phyloP scores from a whole-genome alignment of 148 eudicot genomes.

The Talinum fruticosum region DNA sequence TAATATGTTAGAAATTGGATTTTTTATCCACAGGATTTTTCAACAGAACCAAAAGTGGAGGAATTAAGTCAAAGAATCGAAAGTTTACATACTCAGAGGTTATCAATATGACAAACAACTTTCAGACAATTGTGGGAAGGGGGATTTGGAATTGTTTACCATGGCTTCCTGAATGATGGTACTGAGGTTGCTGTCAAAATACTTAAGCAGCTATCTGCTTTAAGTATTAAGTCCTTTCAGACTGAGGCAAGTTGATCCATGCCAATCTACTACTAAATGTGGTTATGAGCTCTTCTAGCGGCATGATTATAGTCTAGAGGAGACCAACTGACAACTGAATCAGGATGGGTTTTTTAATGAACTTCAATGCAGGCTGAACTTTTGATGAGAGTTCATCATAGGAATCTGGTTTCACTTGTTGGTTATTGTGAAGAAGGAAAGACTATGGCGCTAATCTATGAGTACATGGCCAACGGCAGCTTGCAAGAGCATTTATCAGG shows the following conservation, averaged over 20 bases:
- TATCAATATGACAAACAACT: constrained; percentile 14
- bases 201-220: neutral
- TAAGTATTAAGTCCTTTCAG: neutral
- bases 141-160: constrained; percentile 22
- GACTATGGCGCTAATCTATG: constrained; percentile 25
- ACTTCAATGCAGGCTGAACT: neutral
- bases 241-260: constrained; percentile 4
- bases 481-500: constrained; percentile 16
- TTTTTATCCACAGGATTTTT: neutral
- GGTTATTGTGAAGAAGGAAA: constrained; percentile 26
- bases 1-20: too few species aligned
- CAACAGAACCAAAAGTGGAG: neutral
- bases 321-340: too few species aligned
- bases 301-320: too few species aligned
- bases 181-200: constrained; percentile 26
- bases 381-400: constrained; percentile 12
- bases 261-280: too few species aligned
- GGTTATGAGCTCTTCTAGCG: too few species aligned
- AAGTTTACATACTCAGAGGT: constrained; percentile 12
- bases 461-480: constrained; percentile 31
- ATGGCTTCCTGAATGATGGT: constrained; percentile 14
- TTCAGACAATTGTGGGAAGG: constrained; percentile 14
- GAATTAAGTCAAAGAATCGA: neutral
- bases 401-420: constrained; percentile 23
- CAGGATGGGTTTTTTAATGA: too few species aligned